Conservation (phyloP, 208 protist genomes). For the Novymonas esmeraldas region DNA sequence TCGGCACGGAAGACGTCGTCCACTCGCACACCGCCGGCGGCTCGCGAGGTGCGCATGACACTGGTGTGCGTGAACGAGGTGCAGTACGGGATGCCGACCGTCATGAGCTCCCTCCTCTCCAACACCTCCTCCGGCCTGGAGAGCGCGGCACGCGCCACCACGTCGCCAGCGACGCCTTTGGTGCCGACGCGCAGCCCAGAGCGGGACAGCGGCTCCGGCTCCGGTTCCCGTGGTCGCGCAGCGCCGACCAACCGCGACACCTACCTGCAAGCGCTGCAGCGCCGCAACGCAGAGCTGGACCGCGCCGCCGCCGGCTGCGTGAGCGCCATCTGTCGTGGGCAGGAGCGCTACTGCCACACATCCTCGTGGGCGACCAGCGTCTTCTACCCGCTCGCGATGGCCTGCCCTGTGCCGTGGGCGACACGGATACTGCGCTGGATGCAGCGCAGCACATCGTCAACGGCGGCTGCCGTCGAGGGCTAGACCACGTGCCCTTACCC, state of each 20-base stretch:
- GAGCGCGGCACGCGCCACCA: background rate
- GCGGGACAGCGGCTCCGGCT: background rate
- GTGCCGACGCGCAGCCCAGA: background rate
- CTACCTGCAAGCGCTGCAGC: slow-evolving; percentile 8
- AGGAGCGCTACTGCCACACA: slow-evolving; percentile 30
- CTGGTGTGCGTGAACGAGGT: slow-evolving; percentile 28
- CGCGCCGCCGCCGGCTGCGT: slow-evolving; percentile 20
- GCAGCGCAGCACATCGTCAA: slow-evolving; percentile 2
- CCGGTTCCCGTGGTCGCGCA: background rate
- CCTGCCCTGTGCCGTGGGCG: slow-evolving; percentile 25
- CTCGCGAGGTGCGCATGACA: slow-evolving; percentile 27
- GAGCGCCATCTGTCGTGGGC: slow-evolving; percentile 19
- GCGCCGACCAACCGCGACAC: background rate
- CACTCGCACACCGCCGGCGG: background rate
- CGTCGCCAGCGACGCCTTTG: background rate
- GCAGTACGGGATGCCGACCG: slow-evolving; percentile 9
- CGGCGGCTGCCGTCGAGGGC: background rate
- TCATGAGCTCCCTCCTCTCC: slow-evolving; percentile 2
- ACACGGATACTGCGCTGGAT: slow-evolving; percentile 21
- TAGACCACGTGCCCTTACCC: background rate
- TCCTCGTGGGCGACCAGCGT: slow-evolving; percentile 17
- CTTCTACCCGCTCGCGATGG: slow-evolving; percentile 18
- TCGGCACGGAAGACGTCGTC: background rate
- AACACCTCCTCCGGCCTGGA: slow-evolving; percentile 1
- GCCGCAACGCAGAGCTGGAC: slow-evolving; percentile 26